phyloP scores from a whole-genome alignment of 2,329 filamentous ascomycete genomes.

The Aspergillus sp. region DNA sequence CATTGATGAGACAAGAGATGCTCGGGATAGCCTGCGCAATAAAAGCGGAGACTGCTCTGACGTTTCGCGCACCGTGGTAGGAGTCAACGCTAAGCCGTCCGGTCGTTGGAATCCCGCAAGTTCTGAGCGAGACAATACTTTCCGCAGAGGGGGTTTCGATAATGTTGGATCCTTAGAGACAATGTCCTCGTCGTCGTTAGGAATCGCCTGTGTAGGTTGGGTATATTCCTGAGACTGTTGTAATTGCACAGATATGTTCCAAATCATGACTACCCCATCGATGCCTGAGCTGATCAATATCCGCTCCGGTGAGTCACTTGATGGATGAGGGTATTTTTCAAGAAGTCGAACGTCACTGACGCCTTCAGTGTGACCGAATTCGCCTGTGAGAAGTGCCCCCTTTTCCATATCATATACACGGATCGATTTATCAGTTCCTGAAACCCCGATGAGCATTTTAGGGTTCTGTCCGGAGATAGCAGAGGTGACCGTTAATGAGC shows the following conservation, averaged over 20 bases:
- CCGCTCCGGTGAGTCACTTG: constrained; percentile 47
- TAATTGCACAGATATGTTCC: constrained; percentile 49
- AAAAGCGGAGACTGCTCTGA: constrained; percentile 47
- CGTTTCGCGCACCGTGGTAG: constrained; percentile 43
- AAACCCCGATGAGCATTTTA: constrained; percentile 78
- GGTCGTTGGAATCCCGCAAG: constrained; percentile 71
- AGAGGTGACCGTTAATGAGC: constrained; percentile 64
- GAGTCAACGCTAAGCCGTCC: constrained; percentile 44
- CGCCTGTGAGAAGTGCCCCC: constrained; percentile 76
- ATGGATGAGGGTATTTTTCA: constrained; percentile 40
- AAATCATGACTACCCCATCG: constrained; percentile 82
- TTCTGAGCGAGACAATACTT: constrained; percentile 83
- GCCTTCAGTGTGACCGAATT: constrained; percentile 94
- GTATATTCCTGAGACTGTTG: constrained; percentile 31
- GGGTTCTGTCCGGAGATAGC: constrained; percentile 58
- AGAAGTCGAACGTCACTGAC: constrained; percentile 81
- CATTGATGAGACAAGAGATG: constrained; percentile 44
- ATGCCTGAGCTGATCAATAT: constrained; percentile 71
- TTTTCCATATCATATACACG: constrained; percentile 79
- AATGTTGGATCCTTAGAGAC: constrained; percentile 52
- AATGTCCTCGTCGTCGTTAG: constrained; percentile 34
- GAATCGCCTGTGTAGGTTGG: constrained; percentile 20
- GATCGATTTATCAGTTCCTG: constrained; percentile 93
- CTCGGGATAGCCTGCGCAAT: constrained; percentile 56
- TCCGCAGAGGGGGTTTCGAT: constrained; percentile 72